Evolutionary conservation across 225 moss, liverwort and hornwort species (phyloP), one percentile per base, ranked within the genome.

Genomic region (Asterella californica): DNA sequence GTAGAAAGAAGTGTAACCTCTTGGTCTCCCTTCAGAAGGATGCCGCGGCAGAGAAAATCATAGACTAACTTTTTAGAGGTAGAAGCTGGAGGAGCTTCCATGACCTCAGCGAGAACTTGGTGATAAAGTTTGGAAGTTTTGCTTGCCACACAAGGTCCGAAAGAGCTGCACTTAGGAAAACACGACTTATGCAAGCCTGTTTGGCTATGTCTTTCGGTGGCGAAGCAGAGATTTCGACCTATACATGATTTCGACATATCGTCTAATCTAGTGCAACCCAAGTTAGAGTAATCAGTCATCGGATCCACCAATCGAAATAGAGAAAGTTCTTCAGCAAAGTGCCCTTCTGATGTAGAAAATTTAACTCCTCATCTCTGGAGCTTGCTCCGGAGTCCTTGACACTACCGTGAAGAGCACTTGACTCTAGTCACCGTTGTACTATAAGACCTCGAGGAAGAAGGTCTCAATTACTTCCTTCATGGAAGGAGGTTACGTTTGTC

Each of bases 121-220:
- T 5, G 22, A 24, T 78, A 84, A 21, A 19, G 36, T 30, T 55
- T 1, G 84, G 84, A 5, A 84, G 67, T 72, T 78, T 47, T 22
- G 4, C 2, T 38, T 81, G 37, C 84, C 84, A 81, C 4, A 74
- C 78, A 5, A 45, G 19, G 74, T 78, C 84, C 2, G 80, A 74
- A 29, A 2, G 19, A 4, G 81, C 19, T 11, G 67, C 81, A 19
- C 60, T 48, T 24, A 55, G 36, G 66, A 78, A 81, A 12, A 34
- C 45, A 0, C 27, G 57, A 37, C 53, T 77, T 2, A 45, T 76
- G 69, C 76, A 81, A 0, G 80, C 81, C 57, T 72, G 15, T n/a
- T 45, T 45, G 18, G 74, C 78, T 27, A 69, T 73, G 69, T 84
- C 80, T 30, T 29, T 36, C 7, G 76, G 83, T 2, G 15, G 47